Evolutionary conservation across 495 filamentous ascomycete genomes (phyloP), one percentile per base, ranked within the genome.

Genomic region (Achaetomiella virescens): DNA sequence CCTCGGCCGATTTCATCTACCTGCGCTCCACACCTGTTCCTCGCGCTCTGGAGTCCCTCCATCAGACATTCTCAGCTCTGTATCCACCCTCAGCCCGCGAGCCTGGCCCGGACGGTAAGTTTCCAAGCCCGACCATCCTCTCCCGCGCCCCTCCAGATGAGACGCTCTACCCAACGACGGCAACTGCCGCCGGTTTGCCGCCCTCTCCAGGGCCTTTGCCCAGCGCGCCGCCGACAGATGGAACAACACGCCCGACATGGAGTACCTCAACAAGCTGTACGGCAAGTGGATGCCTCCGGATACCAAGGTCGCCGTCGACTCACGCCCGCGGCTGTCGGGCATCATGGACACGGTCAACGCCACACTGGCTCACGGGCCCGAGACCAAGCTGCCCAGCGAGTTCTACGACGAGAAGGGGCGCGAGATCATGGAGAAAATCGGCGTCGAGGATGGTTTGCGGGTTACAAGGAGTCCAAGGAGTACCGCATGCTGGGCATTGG

Each of bases 311-410:
- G 84, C 84, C 25, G 90, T 97, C 1, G 90, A 97, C 71, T 83
- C 82, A 2, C 85, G 88, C 55, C 93, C 93, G 0, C 78, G 89
- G 45, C 76, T 98, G 10, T 89, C 83, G 6, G 95, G 93, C 27
- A 87, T 98, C 53, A 91, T 91, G 84, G 93, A 98, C 64, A 93
- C 90, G 10, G 80, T 97, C 58, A 97, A 97, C 67, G 79, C 88
- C 21, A 93, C 88, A 1, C 75, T 87, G 14, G 92, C 90, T 4
- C 93, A 98, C 71, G 92, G 90, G 0, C 81, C 86, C 0, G 77
- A 78, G 14, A 96, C 90, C 0, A 77, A 75, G 42, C 77, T 98
- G 7, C 93, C 93, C 0, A 69, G 72, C 14, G 88, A 91, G 48
- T 98, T 98, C 70, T 97, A 98, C 68, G 90, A 96, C 62, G 64